Percentiles rank a stretch among this genome's conserved stretches.
Evolutionary conservation across 1,139 yeast genomes (phyloP).

Genomic region (Blastobotrys proliferans): DNA sequence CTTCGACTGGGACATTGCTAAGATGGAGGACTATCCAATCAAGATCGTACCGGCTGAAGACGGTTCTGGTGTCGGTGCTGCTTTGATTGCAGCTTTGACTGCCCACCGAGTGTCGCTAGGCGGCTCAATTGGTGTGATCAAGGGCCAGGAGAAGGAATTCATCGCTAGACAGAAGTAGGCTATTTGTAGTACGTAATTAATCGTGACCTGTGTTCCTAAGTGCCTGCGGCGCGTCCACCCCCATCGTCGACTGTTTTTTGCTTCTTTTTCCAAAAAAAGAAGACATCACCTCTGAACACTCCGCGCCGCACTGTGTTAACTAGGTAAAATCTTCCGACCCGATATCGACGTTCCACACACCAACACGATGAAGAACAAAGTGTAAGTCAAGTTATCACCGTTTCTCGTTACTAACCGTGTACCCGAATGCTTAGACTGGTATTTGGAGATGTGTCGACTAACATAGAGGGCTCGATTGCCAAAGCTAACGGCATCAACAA

Average conservation of each 20-base stretch:
- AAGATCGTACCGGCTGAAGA: slow-evolving; percentile 88
- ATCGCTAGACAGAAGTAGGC: slow-evolving; percentile 7
- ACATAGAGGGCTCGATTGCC: slow-evolving; percentile 14
- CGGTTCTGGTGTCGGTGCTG: slow-evolving; percentile 98
- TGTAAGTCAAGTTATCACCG: not conserved
- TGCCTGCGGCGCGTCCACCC: no score
- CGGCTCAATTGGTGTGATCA: slow-evolving; percentile 62
- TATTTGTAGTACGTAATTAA: no score
- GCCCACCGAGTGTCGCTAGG: slow-evolving; percentile 69
- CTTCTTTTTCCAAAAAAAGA: no score
- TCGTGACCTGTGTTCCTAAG: no score
- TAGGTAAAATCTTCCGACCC: no score
- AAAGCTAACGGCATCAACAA: slow-evolving; percentile 24
- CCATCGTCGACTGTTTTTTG: not conserved
- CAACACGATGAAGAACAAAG: slow-evolving; percentile 2
- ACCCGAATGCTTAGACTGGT: slow-evolving; percentile 21
- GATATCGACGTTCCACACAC: not conserved
- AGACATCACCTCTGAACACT: no score
- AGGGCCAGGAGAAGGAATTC: slow-evolving; percentile 16
- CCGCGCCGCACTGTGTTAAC: no score
- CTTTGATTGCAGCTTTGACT: slow-evolving; percentile 92
- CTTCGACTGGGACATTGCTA: slow-evolving; percentile 64
- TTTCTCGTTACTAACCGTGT: not conserved
- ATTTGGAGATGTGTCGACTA: slow-evolving; percentile 23
- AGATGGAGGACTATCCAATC: slow-evolving; percentile 66